Conservation (phyloP, 208 protist species). For the Endotrypanum monterogeii region DNA sequence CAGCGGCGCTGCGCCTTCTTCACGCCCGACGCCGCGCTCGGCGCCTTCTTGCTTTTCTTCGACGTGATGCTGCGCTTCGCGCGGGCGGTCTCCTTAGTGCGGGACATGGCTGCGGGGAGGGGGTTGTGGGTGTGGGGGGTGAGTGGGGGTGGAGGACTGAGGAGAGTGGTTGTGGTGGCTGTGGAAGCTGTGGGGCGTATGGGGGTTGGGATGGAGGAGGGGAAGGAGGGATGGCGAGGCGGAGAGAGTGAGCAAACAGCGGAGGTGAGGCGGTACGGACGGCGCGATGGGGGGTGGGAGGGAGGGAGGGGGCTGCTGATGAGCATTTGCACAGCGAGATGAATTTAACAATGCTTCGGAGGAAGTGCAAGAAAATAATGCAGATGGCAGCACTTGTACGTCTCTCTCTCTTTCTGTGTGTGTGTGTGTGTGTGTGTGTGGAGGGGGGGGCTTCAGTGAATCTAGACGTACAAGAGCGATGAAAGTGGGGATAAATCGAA, state of each 20-base stretch:
- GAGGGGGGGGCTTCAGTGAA: not conserved
- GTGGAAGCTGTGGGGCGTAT: conserved; percentile 1
- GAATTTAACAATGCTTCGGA: not conserved
- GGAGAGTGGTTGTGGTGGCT: conserved; percentile 9
- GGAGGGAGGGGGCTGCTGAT: not conserved
- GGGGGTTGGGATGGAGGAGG: not conserved
- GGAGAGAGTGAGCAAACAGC: too few species aligned
- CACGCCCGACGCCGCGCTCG: conserved; percentile 94
- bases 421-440: not conserved
- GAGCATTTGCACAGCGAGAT: not conserved
- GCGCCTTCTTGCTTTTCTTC: conserved; percentile 97
- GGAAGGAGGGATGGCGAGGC: not conserved
- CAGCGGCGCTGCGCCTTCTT: conserved; percentile 90
- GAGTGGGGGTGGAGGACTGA: not conserved
- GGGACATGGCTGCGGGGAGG: conserved; percentile 81
- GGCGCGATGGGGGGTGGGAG: not conserved
- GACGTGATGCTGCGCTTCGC: conserved; percentile 97
- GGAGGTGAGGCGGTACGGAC: too few species aligned
- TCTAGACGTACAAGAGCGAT: not conserved
- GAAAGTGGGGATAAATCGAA: not conserved
- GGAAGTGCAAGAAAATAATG: not conserved
- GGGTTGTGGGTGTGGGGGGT: conserved; percentile 8
- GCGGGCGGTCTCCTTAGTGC: conserved; percentile 98
- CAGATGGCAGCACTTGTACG: too few species aligned
- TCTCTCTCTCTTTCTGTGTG: not conserved